Evolutionary conservation across 306 rosid species (phyloP).

Genomic region (Inga leiocalycina): DNA sequence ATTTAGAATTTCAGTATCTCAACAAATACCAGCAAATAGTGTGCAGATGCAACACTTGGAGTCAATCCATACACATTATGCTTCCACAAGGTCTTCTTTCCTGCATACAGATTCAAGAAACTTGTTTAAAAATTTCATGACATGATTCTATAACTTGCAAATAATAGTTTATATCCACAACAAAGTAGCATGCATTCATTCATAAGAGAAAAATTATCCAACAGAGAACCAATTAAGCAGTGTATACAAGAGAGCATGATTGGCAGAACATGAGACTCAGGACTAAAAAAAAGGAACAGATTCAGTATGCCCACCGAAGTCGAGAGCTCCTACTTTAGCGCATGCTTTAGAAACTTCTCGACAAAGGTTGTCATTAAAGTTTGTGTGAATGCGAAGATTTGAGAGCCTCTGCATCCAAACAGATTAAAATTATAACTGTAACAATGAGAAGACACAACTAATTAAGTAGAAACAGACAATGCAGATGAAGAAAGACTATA

Average conservation of each 20-base stretch:
- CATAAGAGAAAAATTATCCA: slow-evolving; percentile 4
- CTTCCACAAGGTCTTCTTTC: slow-evolving; percentile 86
- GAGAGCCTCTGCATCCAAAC: slow-evolving; percentile 77
- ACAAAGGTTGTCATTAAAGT: slow-evolving; percentile 79
- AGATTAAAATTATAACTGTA: slow-evolving; percentile 21
- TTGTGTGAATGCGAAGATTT: slow-evolving; percentile 74
- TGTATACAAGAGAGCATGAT: not conserved
- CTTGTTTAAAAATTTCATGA: slow-evolving; percentile 18
- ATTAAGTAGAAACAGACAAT: slow-evolving; percentile 14
- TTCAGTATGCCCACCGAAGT: slow-evolving; percentile 60
- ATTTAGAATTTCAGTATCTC: slow-evolving; percentile 18
- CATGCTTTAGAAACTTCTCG: slow-evolving; percentile 86
- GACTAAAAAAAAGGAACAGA: not conserved
- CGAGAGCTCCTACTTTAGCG: slow-evolving; percentile 70
- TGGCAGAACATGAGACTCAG: not conserved
- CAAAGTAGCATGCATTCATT: not conserved
- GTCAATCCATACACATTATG: slow-evolving; percentile 82
- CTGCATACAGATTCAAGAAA: slow-evolving; percentile 44
- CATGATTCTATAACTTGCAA: not conserved
- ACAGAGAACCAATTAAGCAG: not conserved
- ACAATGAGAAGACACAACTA: not conserved
- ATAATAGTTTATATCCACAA: not conserved
- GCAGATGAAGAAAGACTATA: not conserved
- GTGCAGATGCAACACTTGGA: slow-evolving; percentile 77
- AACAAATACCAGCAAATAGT: slow-evolving; percentile 77